These are phyloP conservation scores for Zasmidium cellare DNA, from an alignment of 2,329 filamentous ascomycete genomes.

Conservation along the genomic window DNA sequence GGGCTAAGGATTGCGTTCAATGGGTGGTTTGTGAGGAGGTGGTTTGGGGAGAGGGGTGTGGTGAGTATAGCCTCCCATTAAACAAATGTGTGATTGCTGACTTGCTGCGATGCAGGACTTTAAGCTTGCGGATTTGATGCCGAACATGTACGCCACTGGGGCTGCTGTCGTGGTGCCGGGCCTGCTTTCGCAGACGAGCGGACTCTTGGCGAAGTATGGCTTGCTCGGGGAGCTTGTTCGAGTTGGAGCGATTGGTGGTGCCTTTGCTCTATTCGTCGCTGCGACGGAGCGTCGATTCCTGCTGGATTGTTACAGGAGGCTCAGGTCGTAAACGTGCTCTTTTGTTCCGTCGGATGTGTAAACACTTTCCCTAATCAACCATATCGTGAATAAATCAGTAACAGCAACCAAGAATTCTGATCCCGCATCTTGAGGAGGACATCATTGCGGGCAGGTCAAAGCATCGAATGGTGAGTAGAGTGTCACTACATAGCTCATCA, in stretches of 20 bases:
- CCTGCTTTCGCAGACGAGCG: slow-evolving; percentile 35
- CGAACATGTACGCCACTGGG: slow-evolving; percentile 37
- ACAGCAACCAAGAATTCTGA: no score
- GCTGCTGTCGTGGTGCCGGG: slow-evolving; percentile 38
- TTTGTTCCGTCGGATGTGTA: no score
- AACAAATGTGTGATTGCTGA: slow-evolving; percentile 3
- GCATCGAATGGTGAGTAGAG: no score
- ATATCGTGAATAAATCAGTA: no score
- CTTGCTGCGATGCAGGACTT: slow-evolving; percentile 23
- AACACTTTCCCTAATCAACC: no score
- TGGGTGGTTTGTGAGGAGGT: slow-evolving; percentile 66
- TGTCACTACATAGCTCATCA: no score
- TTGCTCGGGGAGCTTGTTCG: slow-evolving; percentile 43
- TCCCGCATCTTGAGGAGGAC: no score
- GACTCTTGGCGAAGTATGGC: slow-evolving; percentile 36
- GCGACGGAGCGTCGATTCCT: slow-evolving; percentile 6
- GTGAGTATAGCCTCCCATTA: slow-evolving; percentile 11
- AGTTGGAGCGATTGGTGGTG: slow-evolving; percentile 35
- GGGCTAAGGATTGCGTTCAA: slow-evolving; percentile 81
- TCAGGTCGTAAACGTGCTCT: background rate
- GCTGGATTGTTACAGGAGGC: slow-evolving; percentile 5
- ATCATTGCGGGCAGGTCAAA: no score
- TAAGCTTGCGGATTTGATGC: slow-evolving; percentile 28
- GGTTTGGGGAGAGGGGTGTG: slow-evolving; percentile 54
- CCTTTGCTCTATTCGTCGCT: background rate